Conservation (phyloP, 75 land plant genomes). For the Ceratopteris richardii region DNA sequence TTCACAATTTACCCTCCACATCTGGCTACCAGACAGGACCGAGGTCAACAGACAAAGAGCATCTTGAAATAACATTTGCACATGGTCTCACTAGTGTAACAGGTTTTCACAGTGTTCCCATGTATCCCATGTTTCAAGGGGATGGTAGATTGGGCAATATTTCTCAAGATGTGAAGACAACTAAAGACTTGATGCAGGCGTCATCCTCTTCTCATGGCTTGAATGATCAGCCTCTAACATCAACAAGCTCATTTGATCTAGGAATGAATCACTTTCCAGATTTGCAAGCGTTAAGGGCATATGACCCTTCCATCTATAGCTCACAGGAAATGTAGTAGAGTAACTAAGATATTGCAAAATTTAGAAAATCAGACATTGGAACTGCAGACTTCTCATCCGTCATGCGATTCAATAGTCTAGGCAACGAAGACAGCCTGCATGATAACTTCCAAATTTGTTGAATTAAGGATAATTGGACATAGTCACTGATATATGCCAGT, state of each 20-base stretch:
- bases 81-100: constrained; percentile 1
- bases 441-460: too few relatives aligned
- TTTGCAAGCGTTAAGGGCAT: background rate
- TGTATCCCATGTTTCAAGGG: background rate
- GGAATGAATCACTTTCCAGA: background rate
- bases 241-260: background rate
- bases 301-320: background rate
- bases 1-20: background rate
- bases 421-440: too few relatives aligned
- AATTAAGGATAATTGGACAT: too few relatives aligned
- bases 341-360: too few relatives aligned
- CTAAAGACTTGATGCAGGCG: background rate
- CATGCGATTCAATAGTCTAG: too few relatives aligned
- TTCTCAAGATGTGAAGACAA: constrained; percentile 3
- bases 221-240: background rate
- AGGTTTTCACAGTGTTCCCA: background rate
- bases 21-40: background rate
- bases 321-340: constrained; percentile 4
- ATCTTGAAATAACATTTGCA: constrained; percentile 1
- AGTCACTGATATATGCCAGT: too few relatives aligned
- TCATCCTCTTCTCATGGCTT: background rate
- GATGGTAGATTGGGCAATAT: background rate
- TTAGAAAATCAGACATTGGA: too few relatives aligned
- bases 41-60: background rate
- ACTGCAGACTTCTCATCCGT: too few relatives aligned